phyloP scores from a whole-genome alignment of 306 rosid genomes.

The Citrullus colocynthis region DNA sequence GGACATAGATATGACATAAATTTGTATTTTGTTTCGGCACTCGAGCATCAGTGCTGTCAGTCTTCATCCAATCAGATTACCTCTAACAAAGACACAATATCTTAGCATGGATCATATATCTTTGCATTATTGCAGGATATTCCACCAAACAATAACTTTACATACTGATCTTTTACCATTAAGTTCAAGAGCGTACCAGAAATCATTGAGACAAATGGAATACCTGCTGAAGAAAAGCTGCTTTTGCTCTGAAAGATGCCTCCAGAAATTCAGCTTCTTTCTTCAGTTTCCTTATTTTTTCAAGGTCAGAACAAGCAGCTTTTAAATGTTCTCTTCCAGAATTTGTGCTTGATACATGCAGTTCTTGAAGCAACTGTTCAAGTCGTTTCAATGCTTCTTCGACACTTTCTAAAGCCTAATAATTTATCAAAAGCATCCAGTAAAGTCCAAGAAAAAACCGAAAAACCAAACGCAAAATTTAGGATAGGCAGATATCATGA shows the following conservation, averaged over 20 bases:
- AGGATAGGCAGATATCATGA: neutral
- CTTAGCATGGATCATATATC: neutral
- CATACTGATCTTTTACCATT: neutral
- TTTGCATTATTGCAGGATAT: neutral
- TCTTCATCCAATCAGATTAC: neutral
- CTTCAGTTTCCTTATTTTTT: constrained; percentile 81
- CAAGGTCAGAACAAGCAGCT: constrained; percentile 99
- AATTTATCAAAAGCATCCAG: constrained; percentile 13
- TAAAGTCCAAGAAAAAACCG: neutral
- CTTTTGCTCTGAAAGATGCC: constrained; percentile 95
- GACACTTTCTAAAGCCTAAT: constrained; percentile 85
- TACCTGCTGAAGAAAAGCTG: constrained; percentile 78
- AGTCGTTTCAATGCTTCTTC: constrained; percentile 71
- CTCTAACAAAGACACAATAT: neutral
- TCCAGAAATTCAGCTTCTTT: constrained; percentile 96
- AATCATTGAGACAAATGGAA: neutral
- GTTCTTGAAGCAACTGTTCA: constrained; percentile 89
- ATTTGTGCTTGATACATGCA: constrained; percentile 65
- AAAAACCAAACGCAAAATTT: neutral
- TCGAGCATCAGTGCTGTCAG: neutral
- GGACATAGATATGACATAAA: neutral
- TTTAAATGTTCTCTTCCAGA: constrained; percentile 89
- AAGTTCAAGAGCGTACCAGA: neutral
- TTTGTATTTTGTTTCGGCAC: neutral
- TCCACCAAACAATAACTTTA: neutral